Percentiles rank a stretch among this genome's conserved stretches.
phyloP scores from a whole-genome alignment of 768 basidiomycete genomes.

The Mycena latifolia region DNA sequence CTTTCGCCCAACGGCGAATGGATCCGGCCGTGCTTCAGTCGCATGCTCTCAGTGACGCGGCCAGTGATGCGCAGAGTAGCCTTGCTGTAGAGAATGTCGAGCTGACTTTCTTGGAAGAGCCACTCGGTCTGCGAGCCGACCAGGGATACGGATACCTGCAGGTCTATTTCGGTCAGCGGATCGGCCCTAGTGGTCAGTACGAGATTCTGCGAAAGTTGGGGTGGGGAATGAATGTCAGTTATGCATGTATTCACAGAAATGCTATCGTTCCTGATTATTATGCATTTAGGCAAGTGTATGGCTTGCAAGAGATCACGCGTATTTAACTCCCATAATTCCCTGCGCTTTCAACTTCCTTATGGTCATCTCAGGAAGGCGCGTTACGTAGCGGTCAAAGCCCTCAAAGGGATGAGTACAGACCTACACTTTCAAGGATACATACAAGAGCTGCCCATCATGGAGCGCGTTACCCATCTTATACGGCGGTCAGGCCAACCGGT shows the following conservation, averaged over 20 bases:
- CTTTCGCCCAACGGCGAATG: not conserved
- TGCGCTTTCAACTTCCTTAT: not conserved
- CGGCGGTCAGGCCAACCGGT: slow-evolving; percentile 2
- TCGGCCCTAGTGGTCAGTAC: slow-evolving; percentile 11
- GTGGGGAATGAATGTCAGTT: slow-evolving; percentile 21
- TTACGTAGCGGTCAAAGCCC: slow-evolving; percentile 15
- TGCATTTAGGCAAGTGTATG: slow-evolving; percentile 12
- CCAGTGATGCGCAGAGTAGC: slow-evolving; percentile 2
- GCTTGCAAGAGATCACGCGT: slow-evolving; percentile 20
- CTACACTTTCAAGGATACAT: slow-evolving; percentile 4
- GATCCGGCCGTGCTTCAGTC: not conserved
- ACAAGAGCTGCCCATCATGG: slow-evolving; percentile 10
- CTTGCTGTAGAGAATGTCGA: slow-evolving; percentile 7
- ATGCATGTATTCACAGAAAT: not conserved
- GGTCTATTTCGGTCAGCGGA: slow-evolving; percentile 11
- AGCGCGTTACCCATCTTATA: slow-evolving; percentile 4
- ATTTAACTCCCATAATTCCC: not conserved
- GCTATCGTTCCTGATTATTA: too few relatives aligned
- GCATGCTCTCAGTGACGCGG: not conserved
- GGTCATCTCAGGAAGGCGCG: not conserved
- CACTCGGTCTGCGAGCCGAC: slow-evolving; percentile 17
- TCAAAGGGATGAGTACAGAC: slow-evolving; percentile 13
- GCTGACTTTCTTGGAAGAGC: slow-evolving; percentile 16
- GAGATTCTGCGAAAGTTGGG: slow-evolving; percentile 20
- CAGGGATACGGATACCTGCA: slow-evolving; percentile 17